Evolutionary conservation across 192 early-diverging fungal species (phyloP).

Genomic region (Allomyces javanicus): DNA sequence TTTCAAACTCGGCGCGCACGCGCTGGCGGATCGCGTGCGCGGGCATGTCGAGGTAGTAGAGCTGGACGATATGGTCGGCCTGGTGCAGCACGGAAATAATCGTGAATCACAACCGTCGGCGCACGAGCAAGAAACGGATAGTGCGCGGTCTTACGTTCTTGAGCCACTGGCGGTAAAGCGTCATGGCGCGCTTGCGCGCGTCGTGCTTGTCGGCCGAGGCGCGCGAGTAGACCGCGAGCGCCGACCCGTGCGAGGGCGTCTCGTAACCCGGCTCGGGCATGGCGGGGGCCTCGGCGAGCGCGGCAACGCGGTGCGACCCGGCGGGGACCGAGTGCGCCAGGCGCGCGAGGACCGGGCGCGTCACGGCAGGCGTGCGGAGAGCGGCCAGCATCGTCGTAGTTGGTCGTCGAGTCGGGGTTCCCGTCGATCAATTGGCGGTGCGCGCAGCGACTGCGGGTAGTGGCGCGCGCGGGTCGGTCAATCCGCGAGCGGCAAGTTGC

Average conservation of each 20-base stretch:
- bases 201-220: constrained; percentile 3
- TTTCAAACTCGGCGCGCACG: constrained; percentile 78
- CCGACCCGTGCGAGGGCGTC: background rate
- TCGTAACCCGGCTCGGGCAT: no score
- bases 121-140: constrained; percentile 2
- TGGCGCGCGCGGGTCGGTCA: no score
- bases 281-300: no score
- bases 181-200: constrained; percentile 37
- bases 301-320: no score
- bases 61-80: constrained; percentile 51
- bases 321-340: no score
- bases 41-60: constrained; percentile 56
- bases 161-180: constrained; percentile 52
- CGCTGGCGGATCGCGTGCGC: constrained; percentile 49
- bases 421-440: no score
- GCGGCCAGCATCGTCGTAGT: no score
- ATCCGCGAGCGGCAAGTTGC: no score
- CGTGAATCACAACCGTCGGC: background rate
- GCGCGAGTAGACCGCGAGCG: background rate
- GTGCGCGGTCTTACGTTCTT: constrained; percentile 32
- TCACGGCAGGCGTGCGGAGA: no score
- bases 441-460: no score
- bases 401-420: no score
- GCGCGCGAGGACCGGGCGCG: no score
- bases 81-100: background rate